Conservation (phyloP, 345 rosid species). For the Euphorbia lathyris region DNA sequence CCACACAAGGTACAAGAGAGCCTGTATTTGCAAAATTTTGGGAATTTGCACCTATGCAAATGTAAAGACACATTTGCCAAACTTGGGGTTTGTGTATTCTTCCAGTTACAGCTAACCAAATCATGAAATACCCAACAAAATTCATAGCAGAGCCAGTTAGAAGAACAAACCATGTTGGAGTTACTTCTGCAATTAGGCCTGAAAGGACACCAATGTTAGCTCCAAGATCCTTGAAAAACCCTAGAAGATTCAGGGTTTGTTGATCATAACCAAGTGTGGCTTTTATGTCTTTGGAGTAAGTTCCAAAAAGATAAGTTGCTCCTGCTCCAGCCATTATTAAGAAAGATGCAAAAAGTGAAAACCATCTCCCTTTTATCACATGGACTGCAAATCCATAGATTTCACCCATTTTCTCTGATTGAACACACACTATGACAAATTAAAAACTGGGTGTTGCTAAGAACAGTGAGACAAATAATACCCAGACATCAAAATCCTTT, state of each 20-base stretch:
- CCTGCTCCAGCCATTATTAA: constrained; percentile 90
- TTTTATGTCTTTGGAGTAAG: constrained; percentile 78
- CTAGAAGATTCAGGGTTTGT: constrained; percentile 70
- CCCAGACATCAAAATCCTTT: not conserved
- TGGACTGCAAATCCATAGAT: constrained; percentile 38
- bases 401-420: constrained; percentile 25
- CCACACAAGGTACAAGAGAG: constrained; percentile 20
- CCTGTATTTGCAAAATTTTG: constrained; percentile 18
- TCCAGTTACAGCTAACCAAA: constrained; percentile 20
- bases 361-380: constrained; percentile 70
- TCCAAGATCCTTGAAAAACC: constrained; percentile 84
- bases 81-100: constrained; percentile 16
- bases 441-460: not conserved
- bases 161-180: constrained; percentile 20
- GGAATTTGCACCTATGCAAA: constrained; percentile 16
- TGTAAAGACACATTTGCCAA: constrained; percentile 27
- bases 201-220: constrained; percentile 57
- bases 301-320: constrained; percentile 76
- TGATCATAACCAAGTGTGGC: constrained; percentile 75
- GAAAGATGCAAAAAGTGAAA: constrained; percentile 82
- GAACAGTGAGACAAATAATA: not conserved
- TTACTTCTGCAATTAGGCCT: constrained; percentile 20
- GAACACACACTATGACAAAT: not conserved
- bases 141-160: constrained; percentile 21
- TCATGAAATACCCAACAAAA: constrained; percentile 24